Conservation (phyloP, 108 stramenopile genomes). For the Nitzschia palea region DNA sequence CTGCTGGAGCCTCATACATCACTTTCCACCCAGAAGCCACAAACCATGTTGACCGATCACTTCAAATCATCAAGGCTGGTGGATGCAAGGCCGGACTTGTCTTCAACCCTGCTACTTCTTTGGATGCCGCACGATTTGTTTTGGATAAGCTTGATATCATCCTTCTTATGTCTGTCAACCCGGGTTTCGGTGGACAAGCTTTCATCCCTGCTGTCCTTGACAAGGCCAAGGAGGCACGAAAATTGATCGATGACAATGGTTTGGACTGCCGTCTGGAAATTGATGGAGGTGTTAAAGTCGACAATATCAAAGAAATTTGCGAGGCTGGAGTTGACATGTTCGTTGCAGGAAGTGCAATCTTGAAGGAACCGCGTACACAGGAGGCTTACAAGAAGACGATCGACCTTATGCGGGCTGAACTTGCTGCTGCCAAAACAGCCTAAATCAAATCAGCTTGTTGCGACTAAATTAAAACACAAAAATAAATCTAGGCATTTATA, state of each 20-base stretch:
- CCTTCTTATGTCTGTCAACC: slow-evolving; percentile 97
- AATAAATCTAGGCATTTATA: too few species aligned
- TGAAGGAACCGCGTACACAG: slow-evolving; percentile 93
- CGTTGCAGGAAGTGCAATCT: slow-evolving; percentile 96
- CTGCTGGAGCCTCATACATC: slow-evolving; percentile 98
- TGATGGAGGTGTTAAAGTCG: slow-evolving; percentile 91
- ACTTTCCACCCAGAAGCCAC: slow-evolving; percentile 99
- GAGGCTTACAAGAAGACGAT: slow-evolving; percentile 97
- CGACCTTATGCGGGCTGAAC: slow-evolving; percentile 92
- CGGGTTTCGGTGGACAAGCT: slow-evolving; percentile 96
- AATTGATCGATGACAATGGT: slow-evolving; percentile 94
- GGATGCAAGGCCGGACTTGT: slow-evolving; percentile 99
- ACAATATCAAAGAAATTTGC: slow-evolving; percentile 94
- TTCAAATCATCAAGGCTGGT: slow-evolving; percentile 91
- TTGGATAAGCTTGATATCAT: slow-evolving; percentile 98
- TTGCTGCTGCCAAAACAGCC: slow-evolving; percentile 49
- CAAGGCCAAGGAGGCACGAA: slow-evolving; percentile 95
- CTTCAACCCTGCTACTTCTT: slow-evolving; percentile 95
- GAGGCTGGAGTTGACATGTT: slow-evolving; percentile 99
- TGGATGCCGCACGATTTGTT: slow-evolving; percentile 88
- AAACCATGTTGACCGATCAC: slow-evolving; percentile 93
- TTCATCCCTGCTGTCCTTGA: slow-evolving; percentile 92
- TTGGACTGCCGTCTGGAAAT: slow-evolving; percentile 97
- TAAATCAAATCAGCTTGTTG: too few species aligned
- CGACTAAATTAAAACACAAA: too few species aligned